These are phyloP conservation scores for Candida qinlingensis DNA, from an alignment of 805 yeast species.

Conservation along the genomic window DNA sequence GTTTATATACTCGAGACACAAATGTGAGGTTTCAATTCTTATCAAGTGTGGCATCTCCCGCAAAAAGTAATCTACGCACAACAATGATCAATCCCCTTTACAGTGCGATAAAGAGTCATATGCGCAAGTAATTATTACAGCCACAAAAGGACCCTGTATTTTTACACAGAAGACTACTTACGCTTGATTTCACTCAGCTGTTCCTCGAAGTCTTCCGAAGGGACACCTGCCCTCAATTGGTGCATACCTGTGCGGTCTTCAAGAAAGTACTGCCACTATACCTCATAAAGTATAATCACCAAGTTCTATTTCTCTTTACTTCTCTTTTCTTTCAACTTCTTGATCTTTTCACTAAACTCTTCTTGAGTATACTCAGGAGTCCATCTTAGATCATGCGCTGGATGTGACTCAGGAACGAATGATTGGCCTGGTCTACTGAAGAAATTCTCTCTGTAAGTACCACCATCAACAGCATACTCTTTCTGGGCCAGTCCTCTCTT, in stretches of 20 bases:
- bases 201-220: conserved; percentile 25
- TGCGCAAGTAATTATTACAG: no score
- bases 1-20: no score
- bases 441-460: conserved; percentile 31
- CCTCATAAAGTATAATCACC: no score
- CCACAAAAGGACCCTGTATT: background rate
- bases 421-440: conserved; percentile 23
- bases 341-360: background rate
- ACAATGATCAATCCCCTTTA: no score
- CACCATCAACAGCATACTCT: conserved; percentile 19
- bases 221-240: conserved; percentile 21
- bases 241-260: conserved; percentile 13
- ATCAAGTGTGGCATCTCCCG: background rate
- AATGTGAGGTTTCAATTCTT: no score
- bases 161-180: no score
- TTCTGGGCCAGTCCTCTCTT: conserved; percentile 31
- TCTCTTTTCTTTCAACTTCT: background rate
- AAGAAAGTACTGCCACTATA: background rate
- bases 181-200: no score
- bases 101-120: no score
- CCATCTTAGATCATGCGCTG: conserved; percentile 13
- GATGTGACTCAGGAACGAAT: conserved; percentile 14
- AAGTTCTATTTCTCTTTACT: background rate
- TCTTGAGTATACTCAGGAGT: background rate
- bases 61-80: background rate